Percentiles rank a stretch among this genome's conserved stretches.
phyloP scores from a whole-genome alignment of 2,329 filamentous ascomycete species.

The Fusarium stilboides region DNA sequence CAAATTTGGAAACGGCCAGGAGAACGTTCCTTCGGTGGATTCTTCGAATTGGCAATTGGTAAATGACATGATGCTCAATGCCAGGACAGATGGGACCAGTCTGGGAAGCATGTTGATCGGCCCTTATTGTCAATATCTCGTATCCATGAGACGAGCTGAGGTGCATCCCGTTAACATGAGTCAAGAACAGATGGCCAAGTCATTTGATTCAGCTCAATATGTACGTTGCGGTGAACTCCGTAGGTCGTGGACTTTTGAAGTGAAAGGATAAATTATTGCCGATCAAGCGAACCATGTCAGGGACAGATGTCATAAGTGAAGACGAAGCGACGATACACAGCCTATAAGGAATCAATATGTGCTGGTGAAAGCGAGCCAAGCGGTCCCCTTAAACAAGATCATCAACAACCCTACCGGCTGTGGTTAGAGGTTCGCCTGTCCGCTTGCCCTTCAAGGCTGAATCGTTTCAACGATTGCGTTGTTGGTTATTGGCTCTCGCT shows the following conservation, averaged over 20 bases:
- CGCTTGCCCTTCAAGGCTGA: constrained; percentile 40
- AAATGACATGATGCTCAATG: constrained; percentile 5
- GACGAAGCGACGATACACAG: constrained; percentile 24
- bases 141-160: neutral
- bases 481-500: constrained; percentile 28
- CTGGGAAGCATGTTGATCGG: constrained; percentile 15
- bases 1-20: constrained; percentile 28
- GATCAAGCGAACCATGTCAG: constrained; percentile 7
- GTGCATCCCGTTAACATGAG: constrained; percentile 26
- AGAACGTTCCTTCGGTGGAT: constrained; percentile 17
- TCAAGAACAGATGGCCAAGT: constrained; percentile 21
- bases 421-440: constrained; percentile 31
- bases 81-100: neutral
- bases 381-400: constrained; percentile 23
- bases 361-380: neutral
- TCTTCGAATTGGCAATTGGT: constrained; percentile 4
- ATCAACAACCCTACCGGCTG: constrained; percentile 24
- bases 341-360: constrained; percentile 11
- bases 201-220: constrained; percentile 8
- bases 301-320: constrained; percentile 4
- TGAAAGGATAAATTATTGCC: constrained; percentile 6
- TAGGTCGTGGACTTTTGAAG: constrained; percentile 3
- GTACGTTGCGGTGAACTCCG: neutral
- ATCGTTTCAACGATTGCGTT: constrained; percentile 7
- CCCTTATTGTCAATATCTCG: constrained; percentile 6